Percentiles rank a stretch among this genome's conserved stretches.
Evolutionary conservation across 1,139 yeast genomes (phyloP).

Genomic region (Kodamaea alishanica): DNA sequence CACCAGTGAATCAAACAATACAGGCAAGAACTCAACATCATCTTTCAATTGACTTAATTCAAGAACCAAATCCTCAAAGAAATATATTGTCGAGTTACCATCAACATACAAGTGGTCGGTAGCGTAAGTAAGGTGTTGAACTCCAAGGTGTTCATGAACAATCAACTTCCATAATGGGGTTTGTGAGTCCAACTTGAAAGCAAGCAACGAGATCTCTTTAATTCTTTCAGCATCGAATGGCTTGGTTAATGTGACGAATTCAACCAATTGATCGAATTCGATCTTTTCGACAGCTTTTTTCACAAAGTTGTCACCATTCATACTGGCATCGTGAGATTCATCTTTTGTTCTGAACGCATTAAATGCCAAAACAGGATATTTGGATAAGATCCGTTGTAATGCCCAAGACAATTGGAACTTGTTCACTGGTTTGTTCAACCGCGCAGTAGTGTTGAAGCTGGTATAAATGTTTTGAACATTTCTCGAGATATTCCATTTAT

Average conservation of each 20-base stretch:
- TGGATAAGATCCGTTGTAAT: slow-evolving; percentile 18
- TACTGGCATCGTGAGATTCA: slow-evolving; percentile 8
- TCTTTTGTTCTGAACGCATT: slow-evolving; percentile 17
- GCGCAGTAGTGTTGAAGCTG: slow-evolving; percentile 26
- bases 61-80: slow-evolving; percentile 29
- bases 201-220: slow-evolving; percentile 14
- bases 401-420: slow-evolving; percentile 22
- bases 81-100: slow-evolving; percentile 31
- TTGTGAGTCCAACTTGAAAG: slow-evolving; percentile 14
- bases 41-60: slow-evolving; percentile 9
- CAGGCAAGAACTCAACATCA: no score
- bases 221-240: slow-evolving; percentile 17
- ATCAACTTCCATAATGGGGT: slow-evolving; percentile 30
- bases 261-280: slow-evolving; percentile 24
- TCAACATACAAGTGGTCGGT: slow-evolving; percentile 37
- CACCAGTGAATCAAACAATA: no score
- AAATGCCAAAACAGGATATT: slow-evolving; percentile 20
- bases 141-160: slow-evolving; percentile 17
- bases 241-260: slow-evolving; percentile 11
- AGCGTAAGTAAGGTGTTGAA: slow-evolving; percentile 21
- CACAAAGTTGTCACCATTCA: slow-evolving; percentile 17
- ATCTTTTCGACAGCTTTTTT: slow-evolving; percentile 19
- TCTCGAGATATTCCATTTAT: slow-evolving; percentile 27
- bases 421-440: slow-evolving; percentile 18
- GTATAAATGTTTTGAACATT: slow-evolving; percentile 21